Evolutionary conservation across 2,329 filamentous ascomycete genomes (phyloP).

Genomic region (Xylaria sp.): DNA sequence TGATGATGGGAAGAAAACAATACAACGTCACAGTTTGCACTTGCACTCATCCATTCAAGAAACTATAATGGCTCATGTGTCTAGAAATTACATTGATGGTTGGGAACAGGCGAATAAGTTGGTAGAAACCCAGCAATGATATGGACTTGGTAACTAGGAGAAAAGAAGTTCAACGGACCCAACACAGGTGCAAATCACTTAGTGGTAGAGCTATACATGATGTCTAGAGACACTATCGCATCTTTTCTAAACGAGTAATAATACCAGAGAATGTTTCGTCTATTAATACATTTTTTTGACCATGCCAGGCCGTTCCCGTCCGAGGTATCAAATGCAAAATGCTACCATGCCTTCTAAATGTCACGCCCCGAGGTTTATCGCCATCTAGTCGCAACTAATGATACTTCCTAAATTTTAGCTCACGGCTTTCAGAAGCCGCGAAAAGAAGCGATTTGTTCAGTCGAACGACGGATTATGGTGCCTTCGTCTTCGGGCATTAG

Average conservation of each 20-base stretch:
- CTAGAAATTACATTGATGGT: not conserved
- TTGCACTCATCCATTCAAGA: not conserved
- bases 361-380: not conserved
- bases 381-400: not conserved
- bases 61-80: not conserved
- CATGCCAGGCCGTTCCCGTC: not conserved
- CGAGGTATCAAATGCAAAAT: conserved; percentile 12
- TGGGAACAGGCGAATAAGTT: no score
- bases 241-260: not conserved
- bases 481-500: conserved; percentile 21
- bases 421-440: not conserved
- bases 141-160: no score
- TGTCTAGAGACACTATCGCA: not conserved
- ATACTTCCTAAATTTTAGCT: not conserved
- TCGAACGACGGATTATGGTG: not conserved
- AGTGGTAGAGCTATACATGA: conserved; percentile 3
- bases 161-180: not conserved
- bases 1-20: not conserved
- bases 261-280: not conserved
- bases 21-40: not conserved
- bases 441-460: not conserved
- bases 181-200: not conserved
- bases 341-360: not conserved
- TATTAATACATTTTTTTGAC: not conserved
- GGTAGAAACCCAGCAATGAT: not conserved